phyloP scores from a whole-genome alignment of 768 basidiomycete species.

The Dentipellis sp. region DNA sequence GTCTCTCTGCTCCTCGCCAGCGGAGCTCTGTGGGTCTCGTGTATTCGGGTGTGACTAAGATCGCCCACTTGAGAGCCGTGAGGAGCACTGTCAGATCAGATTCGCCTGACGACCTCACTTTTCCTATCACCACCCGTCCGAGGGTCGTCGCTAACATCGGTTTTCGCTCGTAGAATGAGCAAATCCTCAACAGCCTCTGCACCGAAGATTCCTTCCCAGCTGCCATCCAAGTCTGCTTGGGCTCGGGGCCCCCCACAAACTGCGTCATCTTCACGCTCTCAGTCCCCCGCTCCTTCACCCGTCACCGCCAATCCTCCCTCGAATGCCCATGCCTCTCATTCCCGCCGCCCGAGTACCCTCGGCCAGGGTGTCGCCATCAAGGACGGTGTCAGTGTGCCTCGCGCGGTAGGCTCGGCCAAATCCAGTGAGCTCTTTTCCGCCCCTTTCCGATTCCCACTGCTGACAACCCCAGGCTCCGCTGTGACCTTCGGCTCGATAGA shows the following conservation, averaged over 20 bases:
- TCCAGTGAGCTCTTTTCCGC: conserved; percentile 35
- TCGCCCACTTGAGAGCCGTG: background rate
- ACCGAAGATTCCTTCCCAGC: conserved; percentile 65
- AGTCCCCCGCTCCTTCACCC: conserved; percentile 50
- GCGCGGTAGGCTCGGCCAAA: conserved; percentile 57
- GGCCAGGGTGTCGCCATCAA: conserved; percentile 63
- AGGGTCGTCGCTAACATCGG: background rate
- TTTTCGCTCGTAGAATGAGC: conserved; percentile 66
- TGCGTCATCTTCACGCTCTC: conserved; percentile 59
- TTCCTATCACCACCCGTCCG: background rate
- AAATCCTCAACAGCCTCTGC: conserved; percentile 71
- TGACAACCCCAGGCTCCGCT: conserved; percentile 37
- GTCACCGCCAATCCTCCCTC: conserved; percentile 28
- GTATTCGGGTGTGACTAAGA: background rate
- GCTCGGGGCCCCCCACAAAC: conserved; percentile 73
- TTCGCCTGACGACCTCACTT: background rate
- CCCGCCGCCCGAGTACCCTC: conserved; percentile 71
- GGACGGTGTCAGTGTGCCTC: conserved; percentile 69
- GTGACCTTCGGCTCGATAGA: conserved; percentile 91
- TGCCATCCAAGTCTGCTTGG: conserved; percentile 84
- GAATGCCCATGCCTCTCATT: conserved; percentile 39
- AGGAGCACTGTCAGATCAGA: background rate
- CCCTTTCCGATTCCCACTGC: background rate
- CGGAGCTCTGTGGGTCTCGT: too few relatives aligned
- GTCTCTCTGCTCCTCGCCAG: background rate